Conservation (phyloP, 2,329 filamentous ascomycete species). For the Pseudovirgaria hyperparasitica region DNA sequence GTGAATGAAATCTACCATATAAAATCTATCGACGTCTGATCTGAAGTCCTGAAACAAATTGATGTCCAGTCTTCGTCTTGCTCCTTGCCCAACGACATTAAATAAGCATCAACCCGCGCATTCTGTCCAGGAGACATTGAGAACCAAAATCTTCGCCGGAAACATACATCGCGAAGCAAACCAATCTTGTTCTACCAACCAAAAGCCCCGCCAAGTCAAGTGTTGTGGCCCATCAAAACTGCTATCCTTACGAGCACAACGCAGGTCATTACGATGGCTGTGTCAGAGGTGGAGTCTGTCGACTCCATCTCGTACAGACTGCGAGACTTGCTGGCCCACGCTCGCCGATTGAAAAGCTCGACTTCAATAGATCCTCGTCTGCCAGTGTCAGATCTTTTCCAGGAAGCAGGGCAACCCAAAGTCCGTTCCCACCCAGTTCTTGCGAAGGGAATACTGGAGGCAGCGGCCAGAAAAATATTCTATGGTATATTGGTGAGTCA, state of each 20-base stretch:
- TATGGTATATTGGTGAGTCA: conserved; percentile 60
- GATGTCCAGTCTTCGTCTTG: too few species aligned
- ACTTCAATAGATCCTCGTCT: conserved; percentile 32
- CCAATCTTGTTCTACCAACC: too few species aligned
- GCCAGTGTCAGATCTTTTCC: conserved; percentile 25
- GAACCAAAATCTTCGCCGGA: too few species aligned
- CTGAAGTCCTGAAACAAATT: too few species aligned
- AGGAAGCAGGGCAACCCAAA: conserved; percentile 14
- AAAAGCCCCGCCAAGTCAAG: too few species aligned
- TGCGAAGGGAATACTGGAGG: conserved; percentile 54
- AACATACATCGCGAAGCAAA: too few species aligned
- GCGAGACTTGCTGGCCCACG: conserved; percentile 26
- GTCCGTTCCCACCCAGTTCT: conserved; percentile 14
- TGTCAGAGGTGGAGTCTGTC: conserved; percentile 12
- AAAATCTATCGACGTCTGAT: too few species aligned
- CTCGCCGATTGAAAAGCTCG: conserved; percentile 25
- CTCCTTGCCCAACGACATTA: too few species aligned
- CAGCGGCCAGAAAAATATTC: conserved; percentile 69
- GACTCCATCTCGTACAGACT: conserved; percentile 20
- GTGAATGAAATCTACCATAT: too few species aligned
- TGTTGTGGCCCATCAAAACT: too few species aligned
- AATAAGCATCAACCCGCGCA: too few species aligned
- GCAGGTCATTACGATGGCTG: conserved; percentile 12
- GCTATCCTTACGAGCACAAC: background rate
- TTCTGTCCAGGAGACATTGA: too few species aligned